Conservation (phyloP, 192 early-diverging fungal genomes). For the Backusella morwellensis region DNA sequence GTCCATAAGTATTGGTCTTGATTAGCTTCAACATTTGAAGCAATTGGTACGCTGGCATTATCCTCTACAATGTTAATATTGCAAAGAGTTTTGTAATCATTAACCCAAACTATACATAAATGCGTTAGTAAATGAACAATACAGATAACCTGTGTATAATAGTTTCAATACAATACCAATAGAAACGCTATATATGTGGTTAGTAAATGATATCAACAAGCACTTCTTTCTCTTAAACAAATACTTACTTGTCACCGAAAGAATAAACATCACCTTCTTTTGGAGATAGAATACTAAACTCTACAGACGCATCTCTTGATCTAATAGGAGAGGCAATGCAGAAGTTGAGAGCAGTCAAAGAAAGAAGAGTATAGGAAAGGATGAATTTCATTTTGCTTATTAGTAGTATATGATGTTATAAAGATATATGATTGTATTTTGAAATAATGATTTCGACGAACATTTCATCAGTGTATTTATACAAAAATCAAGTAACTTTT, state of each 20-base stretch:
- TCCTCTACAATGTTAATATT: neutral
- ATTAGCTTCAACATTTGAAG: neutral
- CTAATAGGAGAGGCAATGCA: neutral
- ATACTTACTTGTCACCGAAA: neutral
- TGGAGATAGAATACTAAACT: neutral
- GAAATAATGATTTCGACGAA: neutral
- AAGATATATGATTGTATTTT: neutral
- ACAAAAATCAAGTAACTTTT: neutral
- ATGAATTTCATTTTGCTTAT: neutral
- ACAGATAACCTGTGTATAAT: neutral
- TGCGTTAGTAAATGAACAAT: neutral
- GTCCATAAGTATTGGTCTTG: neutral
- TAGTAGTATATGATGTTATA: neutral
- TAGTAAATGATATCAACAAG: neutral
- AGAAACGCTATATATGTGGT: neutral
- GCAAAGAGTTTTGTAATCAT: neutral
- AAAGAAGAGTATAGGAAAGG: neutral
- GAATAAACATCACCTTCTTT: neutral
- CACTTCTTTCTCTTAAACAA: neutral
- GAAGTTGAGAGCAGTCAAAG: neutral
- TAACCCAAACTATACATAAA: neutral
- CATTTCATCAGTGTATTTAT: neutral
- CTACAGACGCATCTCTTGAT: neutral
- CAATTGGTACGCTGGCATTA: neutral
- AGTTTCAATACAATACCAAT: neutral